A percentile compares a stretch with the other conserved stretches of the same genome.
Evolutionary conservation across 2,329 filamentous ascomycete species (phyloP).

Genomic region (Aspergillus terreus): DNA sequence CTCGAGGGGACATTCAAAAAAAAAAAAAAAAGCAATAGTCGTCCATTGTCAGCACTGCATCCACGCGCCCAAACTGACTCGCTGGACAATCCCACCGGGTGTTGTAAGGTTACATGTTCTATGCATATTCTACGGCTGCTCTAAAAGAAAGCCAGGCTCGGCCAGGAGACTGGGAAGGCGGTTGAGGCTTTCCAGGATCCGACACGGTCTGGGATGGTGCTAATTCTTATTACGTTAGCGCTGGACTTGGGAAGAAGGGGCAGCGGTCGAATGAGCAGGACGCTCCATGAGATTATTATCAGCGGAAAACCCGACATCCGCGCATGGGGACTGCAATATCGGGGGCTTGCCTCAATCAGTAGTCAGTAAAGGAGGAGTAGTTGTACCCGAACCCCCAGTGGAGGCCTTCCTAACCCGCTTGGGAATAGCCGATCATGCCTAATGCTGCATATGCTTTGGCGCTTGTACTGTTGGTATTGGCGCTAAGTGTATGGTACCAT

Average conservation of each 20-base stretch:
- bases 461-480: slow-evolving; percentile 4
- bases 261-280: slow-evolving; percentile 8
- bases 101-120: slow-evolving; percentile 27
- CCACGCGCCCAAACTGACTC: background rate
- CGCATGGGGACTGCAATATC: slow-evolving; percentile 8
- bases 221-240: slow-evolving; percentile 16
- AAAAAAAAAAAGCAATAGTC: too few relatives aligned
- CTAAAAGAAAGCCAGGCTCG: slow-evolving; percentile 13
- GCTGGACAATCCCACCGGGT: background rate
- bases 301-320: slow-evolving; percentile 18
- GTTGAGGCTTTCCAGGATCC: background rate
- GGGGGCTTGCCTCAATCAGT: background rate
- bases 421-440: slow-evolving; percentile 11
- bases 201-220: slow-evolving; percentile 8
- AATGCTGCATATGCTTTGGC: slow-evolving; percentile 16
- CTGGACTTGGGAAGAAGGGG: background rate
- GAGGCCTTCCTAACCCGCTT: slow-evolving; percentile 12
- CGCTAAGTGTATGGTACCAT: slow-evolving; percentile 5
- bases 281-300: slow-evolving; percentile 12
- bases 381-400: slow-evolving; percentile 12
- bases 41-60: background rate
- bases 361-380: background rate
- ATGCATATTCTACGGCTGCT: slow-evolving; percentile 38
- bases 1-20: too few relatives aligned
- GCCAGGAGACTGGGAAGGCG: background rate